phyloP scores from a whole-genome alignment of 1,284 basidiomycete species.

The Porogramme epimiltina region DNA sequence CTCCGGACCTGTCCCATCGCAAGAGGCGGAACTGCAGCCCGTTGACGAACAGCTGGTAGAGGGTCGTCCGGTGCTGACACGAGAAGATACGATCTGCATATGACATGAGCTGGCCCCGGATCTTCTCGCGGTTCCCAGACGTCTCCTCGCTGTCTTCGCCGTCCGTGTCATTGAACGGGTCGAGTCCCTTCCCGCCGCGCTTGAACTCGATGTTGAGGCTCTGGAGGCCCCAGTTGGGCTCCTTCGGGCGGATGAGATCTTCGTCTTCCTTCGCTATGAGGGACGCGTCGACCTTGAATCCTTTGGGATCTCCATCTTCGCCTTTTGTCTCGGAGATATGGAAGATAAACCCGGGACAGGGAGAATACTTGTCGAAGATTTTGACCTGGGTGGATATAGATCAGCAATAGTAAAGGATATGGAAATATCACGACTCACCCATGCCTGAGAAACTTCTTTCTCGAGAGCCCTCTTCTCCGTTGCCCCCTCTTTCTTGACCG shows the following conservation, averaged over 20 bases:
- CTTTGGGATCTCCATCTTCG: not conserved
- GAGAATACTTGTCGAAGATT: not conserved
- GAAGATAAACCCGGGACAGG: not conserved
- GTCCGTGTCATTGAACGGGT: not conserved
- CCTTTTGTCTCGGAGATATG: not conserved
- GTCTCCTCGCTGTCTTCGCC: not conserved
- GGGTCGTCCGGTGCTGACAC: slow-evolving; percentile 1
- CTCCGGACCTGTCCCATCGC: slow-evolving; percentile 6
- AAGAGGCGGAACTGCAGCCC: not conserved
- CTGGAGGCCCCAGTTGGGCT: not conserved
- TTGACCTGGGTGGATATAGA: too few relatives aligned
- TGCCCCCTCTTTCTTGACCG: too few relatives aligned
- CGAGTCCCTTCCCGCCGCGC: not conserved
- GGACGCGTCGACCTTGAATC: not conserved
- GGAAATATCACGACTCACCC: too few relatives aligned
- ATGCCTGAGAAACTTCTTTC: too few relatives aligned
- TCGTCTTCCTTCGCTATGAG: not conserved
- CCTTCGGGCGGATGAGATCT: not conserved
- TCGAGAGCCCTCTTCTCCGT: too few relatives aligned
- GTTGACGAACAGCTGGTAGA: not conserved
- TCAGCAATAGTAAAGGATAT: too few relatives aligned
- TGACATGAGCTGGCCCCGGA: slow-evolving; percentile 1
- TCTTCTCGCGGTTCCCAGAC: too few relatives aligned
- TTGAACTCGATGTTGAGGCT: slow-evolving; percentile 1
- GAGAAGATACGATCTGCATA: not conserved